Evolutionary conservation across 495 filamentous ascomycete genomes (phyloP).

Genomic region (Neurospora sp.): DNA sequence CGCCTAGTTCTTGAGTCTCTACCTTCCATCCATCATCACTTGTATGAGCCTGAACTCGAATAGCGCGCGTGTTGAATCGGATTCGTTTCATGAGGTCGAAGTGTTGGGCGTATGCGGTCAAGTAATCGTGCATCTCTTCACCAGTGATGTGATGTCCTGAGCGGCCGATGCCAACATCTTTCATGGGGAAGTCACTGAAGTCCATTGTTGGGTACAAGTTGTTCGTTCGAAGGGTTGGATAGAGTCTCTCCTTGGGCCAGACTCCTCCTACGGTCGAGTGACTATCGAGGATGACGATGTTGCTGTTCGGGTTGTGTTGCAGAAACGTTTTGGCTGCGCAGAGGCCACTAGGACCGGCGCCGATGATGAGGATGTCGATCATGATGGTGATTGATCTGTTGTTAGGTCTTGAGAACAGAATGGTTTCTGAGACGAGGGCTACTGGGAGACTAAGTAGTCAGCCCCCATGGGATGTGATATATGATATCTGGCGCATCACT

Average conservation of each 20-base stretch:
- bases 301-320: constrained; percentile 21
- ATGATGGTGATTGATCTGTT: background rate
- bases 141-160: constrained; percentile 40
- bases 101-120: constrained; percentile 23
- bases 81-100: constrained; percentile 23
- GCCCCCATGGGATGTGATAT: background rate
- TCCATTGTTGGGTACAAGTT: constrained; percentile 53
- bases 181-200: constrained; percentile 67
- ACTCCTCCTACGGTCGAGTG: constrained; percentile 37
- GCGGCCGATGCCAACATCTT: constrained; percentile 41
- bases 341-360: constrained; percentile 62
- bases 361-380: constrained; percentile 28
- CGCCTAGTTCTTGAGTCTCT: background rate
- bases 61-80: constrained; percentile 19
- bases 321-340: constrained; percentile 63
- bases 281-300: constrained; percentile 39
- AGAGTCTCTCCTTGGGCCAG: constrained; percentile 41
- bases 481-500: background rate
- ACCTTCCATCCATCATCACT: constrained; percentile 8
- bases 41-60: background rate
- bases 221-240: constrained; percentile 52
- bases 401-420: background rate
- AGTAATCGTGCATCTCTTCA: constrained; percentile 22
- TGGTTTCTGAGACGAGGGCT: background rate
- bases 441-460: background rate